These are phyloP conservation scores for Suillus paluster DNA, from an alignment of 768 basidiomycete species.

Conservation along the genomic window DNA sequence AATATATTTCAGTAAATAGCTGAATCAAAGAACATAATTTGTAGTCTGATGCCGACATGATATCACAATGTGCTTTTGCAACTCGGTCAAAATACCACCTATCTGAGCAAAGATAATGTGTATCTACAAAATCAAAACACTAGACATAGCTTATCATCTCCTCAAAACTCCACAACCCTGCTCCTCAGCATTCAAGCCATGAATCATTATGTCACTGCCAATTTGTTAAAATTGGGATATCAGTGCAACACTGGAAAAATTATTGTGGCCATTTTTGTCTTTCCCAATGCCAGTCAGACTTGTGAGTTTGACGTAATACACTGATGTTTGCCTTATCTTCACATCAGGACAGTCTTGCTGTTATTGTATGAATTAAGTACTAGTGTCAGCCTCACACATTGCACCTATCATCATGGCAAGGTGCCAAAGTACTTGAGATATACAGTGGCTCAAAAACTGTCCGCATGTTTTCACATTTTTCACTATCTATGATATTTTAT, in stretches of 20 bases:
- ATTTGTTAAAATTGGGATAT: neutral
- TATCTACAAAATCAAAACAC: neutral
- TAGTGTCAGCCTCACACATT: neutral
- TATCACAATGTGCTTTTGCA: neutral
- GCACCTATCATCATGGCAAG: neutral
- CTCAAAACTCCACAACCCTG: neutral
- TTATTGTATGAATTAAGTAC: neutral
- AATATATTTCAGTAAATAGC: neutral
- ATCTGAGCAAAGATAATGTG: neutral
- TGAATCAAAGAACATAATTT: neutral
- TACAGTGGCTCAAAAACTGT: too few relatives aligned
- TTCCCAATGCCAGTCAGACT: neutral
- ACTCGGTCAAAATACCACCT: neutral
- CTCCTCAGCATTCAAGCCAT: neutral
- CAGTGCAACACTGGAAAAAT: neutral
- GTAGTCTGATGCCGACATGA: neutral
- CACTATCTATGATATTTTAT: too few relatives aligned
- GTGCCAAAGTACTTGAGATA: neutral
- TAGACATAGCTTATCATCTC: neutral
- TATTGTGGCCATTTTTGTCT: neutral
- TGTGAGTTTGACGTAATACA: too few relatives aligned
- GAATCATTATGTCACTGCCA: neutral
- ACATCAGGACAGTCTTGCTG: too few relatives aligned
- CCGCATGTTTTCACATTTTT: too few relatives aligned
- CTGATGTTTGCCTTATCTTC: too few relatives aligned